phyloP scores from a whole-genome alignment of 2,329 filamentous ascomycete species.

The Hypoxylon sp. region DNA sequence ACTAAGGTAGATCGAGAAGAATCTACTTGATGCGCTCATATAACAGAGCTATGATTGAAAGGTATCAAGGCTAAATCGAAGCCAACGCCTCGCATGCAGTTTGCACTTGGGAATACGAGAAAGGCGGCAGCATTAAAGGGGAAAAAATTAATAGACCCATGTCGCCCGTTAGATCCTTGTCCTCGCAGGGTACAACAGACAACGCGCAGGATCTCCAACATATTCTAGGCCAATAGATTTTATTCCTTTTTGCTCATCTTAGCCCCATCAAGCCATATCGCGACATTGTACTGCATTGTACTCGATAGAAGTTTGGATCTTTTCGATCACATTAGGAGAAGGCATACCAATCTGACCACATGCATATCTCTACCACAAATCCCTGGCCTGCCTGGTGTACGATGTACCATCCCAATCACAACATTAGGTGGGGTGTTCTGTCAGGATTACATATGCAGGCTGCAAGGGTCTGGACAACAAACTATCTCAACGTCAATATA shows the following conservation, averaged over 20 bases:
- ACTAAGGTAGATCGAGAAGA: neutral
- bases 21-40: constrained; percentile 4
- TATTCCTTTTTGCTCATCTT: neutral
- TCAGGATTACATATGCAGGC: constrained; percentile 14
- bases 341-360: neutral
- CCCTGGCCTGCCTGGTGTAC: neutral
- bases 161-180: constrained; percentile 18
- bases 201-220: constrained; percentile 24
- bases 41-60: constrained; percentile 5
- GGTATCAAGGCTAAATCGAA: constrained; percentile 14
- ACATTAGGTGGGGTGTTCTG: constrained; percentile 9
- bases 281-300: constrained; percentile 23
- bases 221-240: constrained; percentile 26
- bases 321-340: constrained; percentile 4
- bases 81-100: constrained; percentile 30
- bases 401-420: constrained; percentile 4
- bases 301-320: neutral
- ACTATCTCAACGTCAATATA: constrained; percentile 30
- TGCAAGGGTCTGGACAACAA: constrained; percentile 20
- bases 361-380: neutral
- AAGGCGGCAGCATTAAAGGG: constrained; percentile 25
- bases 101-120: constrained; percentile 40
- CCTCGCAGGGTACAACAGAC: constrained; percentile 14
- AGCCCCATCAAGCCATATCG: constrained; percentile 12
- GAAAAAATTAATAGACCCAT: constrained; percentile 1